phyloP scores from a whole-genome alignment of 106 monocot genomes.

The Xerophyta viscosa region DNA sequence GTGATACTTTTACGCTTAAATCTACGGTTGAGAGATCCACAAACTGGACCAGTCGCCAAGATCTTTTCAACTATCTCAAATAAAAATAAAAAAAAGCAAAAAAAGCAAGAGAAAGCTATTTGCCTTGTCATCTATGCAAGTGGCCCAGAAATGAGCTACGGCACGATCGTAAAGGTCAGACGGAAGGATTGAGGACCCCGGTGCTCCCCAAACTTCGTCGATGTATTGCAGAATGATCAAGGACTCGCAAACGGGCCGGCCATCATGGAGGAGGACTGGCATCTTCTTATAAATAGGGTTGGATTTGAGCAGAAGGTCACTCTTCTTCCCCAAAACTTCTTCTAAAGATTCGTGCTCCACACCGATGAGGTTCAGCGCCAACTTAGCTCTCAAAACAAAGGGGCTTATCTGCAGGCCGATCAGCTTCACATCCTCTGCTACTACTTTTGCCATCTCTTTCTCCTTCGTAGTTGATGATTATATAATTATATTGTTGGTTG shows the following conservation, averaged over 20 bases:
- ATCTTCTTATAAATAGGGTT: conserved; percentile 20
- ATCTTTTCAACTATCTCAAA: no score
- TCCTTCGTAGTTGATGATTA: no score
- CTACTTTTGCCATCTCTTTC: not conserved
- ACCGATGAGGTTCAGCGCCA: not conserved
- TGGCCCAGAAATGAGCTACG: conserved; percentile 10
- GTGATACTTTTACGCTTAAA: no score
- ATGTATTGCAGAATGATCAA: conserved; percentile 14
- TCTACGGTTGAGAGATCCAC: no score
- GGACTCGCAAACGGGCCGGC: conserved; percentile 15
- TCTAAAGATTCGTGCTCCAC: not conserved
- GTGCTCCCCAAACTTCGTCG: conserved; percentile 10
- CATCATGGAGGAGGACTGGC: conserved; percentile 14
- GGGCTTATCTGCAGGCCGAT: not conserved
- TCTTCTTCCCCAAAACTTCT: conserved; percentile 1
- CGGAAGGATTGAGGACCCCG: conserved; percentile 5
- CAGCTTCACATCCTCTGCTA: conserved; percentile 1
- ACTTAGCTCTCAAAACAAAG: not conserved
- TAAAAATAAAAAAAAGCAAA: no score
- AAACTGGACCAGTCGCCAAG: no score
- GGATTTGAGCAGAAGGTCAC: conserved; percentile 7
- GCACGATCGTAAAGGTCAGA: not conserved
- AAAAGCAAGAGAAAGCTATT: no score
- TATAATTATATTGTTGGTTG: no score
- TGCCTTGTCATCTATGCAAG: conserved; percentile 12